These are phyloP conservation scores for Corynascus novoguineensis DNA, from an alignment of 495 filamentous ascomycete genomes.

Conservation along the genomic window DNA sequence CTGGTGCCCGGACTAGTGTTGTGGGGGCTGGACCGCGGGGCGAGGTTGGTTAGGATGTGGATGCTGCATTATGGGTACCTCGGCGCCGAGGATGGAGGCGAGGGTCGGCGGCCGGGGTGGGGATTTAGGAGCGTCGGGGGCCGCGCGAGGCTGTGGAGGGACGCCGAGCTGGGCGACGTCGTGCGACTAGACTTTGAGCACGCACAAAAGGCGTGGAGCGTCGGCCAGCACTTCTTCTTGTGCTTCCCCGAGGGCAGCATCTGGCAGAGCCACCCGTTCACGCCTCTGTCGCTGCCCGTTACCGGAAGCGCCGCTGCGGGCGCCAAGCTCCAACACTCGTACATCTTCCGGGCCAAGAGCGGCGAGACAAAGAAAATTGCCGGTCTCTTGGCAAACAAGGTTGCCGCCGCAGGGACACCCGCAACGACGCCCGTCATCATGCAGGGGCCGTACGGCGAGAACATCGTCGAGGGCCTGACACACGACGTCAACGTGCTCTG, in stretches of 20 bases:
- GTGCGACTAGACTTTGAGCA: slow-evolving; percentile 54
- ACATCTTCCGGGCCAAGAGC: slow-evolving; percentile 54
- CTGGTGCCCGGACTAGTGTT: slow-evolving; percentile 56
- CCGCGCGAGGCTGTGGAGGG: slow-evolving; percentile 41
- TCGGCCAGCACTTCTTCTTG: slow-evolving; percentile 64
- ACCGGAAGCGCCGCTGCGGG: slow-evolving; percentile 17
- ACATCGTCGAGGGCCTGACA: slow-evolving; percentile 36
- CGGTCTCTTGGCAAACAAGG: slow-evolving; percentile 18
- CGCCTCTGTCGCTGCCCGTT: slow-evolving; percentile 49
- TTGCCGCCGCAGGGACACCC: not conserved
- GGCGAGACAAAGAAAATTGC: slow-evolving; percentile 53
- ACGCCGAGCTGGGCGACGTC: slow-evolving; percentile 47
- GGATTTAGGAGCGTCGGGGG: slow-evolving; percentile 49
- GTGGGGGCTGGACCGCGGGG: slow-evolving; percentile 50
- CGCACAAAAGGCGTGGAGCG: slow-evolving; percentile 49
- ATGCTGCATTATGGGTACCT: slow-evolving; percentile 49
- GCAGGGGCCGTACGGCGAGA: slow-evolving; percentile 55
- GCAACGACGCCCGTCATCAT: slow-evolving; percentile 48
- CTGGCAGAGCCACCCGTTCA: slow-evolving; percentile 67
- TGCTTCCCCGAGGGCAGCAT: slow-evolving; percentile 54
- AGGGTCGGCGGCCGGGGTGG: no score
- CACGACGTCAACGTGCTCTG: slow-evolving; percentile 52
- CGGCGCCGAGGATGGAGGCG: slow-evolving; percentile 27
- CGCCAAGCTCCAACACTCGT: slow-evolving; percentile 47
- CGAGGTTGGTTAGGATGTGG: slow-evolving; percentile 45